Evolutionary conservation across 2,329 filamentous ascomycete species (phyloP), one percentile per base, ranked within the genome.

Genomic region (Parastagonospora avenae): DNA sequence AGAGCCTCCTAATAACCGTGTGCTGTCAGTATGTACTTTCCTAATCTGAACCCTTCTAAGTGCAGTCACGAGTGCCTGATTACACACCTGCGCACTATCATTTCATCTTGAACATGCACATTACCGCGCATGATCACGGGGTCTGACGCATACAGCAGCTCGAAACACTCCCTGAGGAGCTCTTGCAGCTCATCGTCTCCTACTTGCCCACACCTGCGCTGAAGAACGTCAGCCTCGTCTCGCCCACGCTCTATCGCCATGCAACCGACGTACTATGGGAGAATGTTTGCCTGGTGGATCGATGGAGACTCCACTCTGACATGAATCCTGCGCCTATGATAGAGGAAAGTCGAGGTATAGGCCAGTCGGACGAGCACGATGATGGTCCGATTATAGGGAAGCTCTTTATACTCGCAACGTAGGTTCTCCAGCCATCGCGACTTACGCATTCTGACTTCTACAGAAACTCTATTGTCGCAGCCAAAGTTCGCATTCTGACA

Each of bases 331-430:
- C 64, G 2, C 46, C 63, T 5, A n/a, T 52, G 2, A 57, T 36
- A 32, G 54, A 37, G n/a, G 39, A 54, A 11, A 51, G 60, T 32
- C 46, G 55, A 43, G 53, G 60, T 2, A 47, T 42, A 29, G 53
- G 60, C 24, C 55, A 60, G 49, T 24, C 55, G 7, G 54, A 72
- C 44, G 66, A 71, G 43, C 69, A 72, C 44, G 68, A 72, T 37
- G 77, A 80, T 50, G 77, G 71, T 9, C 74, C 74, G 6, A 68
- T 79, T 10, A 71, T 79, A 36, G 66, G 66, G 53, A 78, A 76
- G 59, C 60, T 80, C 19, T 62, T 74, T 11, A 55, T 78, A 7
- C 60, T 80, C 29, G 74, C 75, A 4, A 72, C 59, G 70, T 76
- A 62, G 24, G 68, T 46, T 42, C 9, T 6, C 36, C n/a, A 38